phyloP scores from a whole-genome alignment of 768 basidiomycete genomes.

The Gloeostereum incarnatum region DNA sequence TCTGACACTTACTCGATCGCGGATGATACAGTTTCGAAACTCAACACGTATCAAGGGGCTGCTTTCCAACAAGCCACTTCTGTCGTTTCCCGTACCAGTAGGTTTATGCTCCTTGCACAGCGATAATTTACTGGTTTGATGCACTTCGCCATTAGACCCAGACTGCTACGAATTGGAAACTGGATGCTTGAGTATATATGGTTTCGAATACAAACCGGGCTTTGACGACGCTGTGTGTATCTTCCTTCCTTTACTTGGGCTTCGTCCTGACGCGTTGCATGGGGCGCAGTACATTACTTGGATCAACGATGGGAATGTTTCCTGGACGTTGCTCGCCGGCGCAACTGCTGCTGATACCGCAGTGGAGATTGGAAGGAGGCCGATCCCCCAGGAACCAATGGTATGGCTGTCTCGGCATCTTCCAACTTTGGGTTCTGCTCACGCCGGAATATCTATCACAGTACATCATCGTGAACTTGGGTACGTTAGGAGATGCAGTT shows the following conservation, averaged over 20 bases:
- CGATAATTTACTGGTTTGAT: conserved; percentile 16
- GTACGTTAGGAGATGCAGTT: conserved; percentile 63
- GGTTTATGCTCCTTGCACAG: conserved; percentile 10
- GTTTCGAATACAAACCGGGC: conserved; percentile 3
- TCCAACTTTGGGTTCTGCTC: conserved; percentile 10
- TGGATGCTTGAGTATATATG: conserved; percentile 14
- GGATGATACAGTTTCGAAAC: conserved; percentile 23
- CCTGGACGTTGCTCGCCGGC: conserved; percentile 46
- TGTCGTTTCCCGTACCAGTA: conserved; percentile 17
- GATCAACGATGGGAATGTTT: conserved; percentile 45
- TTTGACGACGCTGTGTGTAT: conserved; percentile 1
- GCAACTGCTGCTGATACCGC: conserved; percentile 40
- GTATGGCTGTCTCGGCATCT: conserved; percentile 29
- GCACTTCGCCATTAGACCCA: neutral
- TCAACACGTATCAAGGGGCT: conserved; percentile 29
- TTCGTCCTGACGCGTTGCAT: conserved; percentile 14
- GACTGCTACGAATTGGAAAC: neutral
- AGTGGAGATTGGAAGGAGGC: conserved; percentile 47
- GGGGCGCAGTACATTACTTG: conserved; percentile 53
- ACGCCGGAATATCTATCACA: conserved; percentile 11
- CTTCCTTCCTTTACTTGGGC: neutral
- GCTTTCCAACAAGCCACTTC: conserved; percentile 19
- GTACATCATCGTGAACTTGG: conserved; percentile 67
- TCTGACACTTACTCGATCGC: conserved; percentile 23
- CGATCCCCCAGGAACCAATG: conserved; percentile 67